Evolutionary conservation across 2,329 filamentous ascomycete genomes (phyloP).

Genomic region (Lomentospora prolificans): DNA sequence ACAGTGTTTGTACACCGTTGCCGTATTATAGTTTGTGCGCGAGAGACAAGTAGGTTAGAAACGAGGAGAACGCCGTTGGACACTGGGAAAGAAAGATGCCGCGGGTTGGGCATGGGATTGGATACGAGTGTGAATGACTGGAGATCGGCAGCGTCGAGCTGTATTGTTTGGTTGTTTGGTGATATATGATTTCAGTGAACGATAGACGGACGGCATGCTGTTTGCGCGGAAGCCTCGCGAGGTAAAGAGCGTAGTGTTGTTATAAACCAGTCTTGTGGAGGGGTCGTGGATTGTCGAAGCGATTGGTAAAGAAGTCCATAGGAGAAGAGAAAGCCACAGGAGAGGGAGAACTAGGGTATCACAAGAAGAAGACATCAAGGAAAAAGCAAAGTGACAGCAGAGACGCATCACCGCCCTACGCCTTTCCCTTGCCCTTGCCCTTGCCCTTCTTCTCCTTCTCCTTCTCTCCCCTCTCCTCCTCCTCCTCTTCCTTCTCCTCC

Average conservation of each 20-base stretch:
- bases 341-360: background rate
- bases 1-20: background rate
- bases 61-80: background rate
- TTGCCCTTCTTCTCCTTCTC: background rate
- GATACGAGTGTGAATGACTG: background rate
- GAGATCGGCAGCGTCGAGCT: background rate
- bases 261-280: no score
- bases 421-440: background rate
- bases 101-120: background rate
- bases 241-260: background rate
- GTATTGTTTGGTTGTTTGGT: background rate
- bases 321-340: no score
- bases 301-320: no score
- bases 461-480: conserved; percentile 7
- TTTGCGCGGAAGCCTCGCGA: background rate
- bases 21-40: background rate
- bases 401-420: background rate
- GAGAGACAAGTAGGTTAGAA: background rate
- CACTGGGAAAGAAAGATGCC: background rate
- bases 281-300: no score
- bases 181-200: no score
- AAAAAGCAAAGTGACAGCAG: background rate
- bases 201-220: background rate
- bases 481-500: conserved; percentile 9
- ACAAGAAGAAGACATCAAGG: background rate